phyloP scores from a whole-genome alignment of 805 yeast genomes.

The Teunomyces gatunensis region DNA sequence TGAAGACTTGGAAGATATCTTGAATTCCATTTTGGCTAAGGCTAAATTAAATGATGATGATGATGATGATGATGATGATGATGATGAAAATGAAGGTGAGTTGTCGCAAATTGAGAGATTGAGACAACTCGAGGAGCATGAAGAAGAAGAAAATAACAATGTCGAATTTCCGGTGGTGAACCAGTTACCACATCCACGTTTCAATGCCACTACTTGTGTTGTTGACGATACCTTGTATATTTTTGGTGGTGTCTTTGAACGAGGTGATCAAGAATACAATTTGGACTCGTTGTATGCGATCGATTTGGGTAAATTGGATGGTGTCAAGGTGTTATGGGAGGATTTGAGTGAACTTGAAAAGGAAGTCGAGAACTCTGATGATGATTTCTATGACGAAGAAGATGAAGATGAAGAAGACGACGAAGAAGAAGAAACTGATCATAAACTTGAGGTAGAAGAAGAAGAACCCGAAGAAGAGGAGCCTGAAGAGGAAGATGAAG shows the following conservation, averaged over 20 bases:
- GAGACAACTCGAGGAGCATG: conserved; percentile 36
- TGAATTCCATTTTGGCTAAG: conserved; percentile 69
- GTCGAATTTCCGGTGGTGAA: conserved; percentile 55
- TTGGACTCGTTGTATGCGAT: conserved; percentile 84
- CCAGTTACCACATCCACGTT: conserved; percentile 82
- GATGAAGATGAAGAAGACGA: conserved; percentile 57
- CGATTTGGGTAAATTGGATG: conserved; percentile 84
- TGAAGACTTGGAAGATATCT: conserved; percentile 76
- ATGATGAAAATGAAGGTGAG: conserved; percentile 37
- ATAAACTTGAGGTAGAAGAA: conserved; percentile 40
- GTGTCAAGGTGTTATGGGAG: conserved; percentile 88
- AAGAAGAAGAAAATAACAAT: conserved; percentile 35
- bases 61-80: conserved; percentile 60
- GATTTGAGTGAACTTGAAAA: conserved; percentile 59
- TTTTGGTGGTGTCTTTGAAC: conserved; percentile 88
- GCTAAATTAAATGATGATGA: conserved; percentile 66
- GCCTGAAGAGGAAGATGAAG: conserved; percentile 51
- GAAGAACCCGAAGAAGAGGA: conserved; percentile 66
- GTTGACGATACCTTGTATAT: conserved; percentile 80
- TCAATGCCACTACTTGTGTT: conserved; percentile 82
- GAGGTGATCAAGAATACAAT: conserved; percentile 79
- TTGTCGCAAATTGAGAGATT: conserved; percentile 35
- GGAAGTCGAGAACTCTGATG: conserved; percentile 60
- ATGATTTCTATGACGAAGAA: conserved; percentile 52
- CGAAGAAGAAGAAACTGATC: conserved; percentile 56